Evolutionary conservation across 2,329 filamentous ascomycete species (phyloP).

Genomic region (Epichloe glyceriae): DNA sequence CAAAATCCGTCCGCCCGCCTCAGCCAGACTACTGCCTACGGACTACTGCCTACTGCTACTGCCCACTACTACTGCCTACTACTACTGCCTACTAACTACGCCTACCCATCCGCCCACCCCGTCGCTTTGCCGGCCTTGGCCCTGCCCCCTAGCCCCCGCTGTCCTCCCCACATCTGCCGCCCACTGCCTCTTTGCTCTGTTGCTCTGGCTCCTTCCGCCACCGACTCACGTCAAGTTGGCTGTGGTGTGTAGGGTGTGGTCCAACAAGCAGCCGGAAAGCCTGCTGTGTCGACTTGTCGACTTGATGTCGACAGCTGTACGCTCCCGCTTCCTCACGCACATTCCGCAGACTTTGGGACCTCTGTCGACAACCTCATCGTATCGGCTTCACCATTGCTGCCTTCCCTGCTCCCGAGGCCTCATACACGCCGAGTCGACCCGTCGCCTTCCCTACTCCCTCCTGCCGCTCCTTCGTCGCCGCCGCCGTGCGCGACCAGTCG

Average conservation of each 20-base stretch:
- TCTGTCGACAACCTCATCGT: neutral
- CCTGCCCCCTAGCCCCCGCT: neutral
- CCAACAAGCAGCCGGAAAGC: neutral
- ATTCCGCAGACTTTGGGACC: neutral
- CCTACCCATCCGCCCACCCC: no score
- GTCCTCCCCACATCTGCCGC: neutral
- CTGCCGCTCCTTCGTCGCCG: neutral
- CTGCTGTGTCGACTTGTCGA: conserved; percentile 8
- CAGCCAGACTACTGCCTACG: no score
- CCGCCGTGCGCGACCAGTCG: neutral
- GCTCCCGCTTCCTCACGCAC: neutral
- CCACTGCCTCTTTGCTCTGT: neutral
- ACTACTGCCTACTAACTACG: no score
- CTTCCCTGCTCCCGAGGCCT: neutral
- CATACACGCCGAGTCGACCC: neutral
- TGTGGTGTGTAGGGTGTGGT: neutral
- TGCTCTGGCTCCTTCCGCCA: neutral
- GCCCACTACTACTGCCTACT: no score
- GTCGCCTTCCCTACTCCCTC: neutral
- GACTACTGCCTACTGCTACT: no score
- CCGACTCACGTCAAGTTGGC: neutral
- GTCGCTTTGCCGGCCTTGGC: neutral
- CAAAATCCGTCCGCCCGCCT: no score
- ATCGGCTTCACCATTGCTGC: conserved; percentile 1
- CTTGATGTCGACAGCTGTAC: conserved; percentile 17